Conservation (phyloP, 306 rosid species). For the Aeschynomene evenia region DNA sequence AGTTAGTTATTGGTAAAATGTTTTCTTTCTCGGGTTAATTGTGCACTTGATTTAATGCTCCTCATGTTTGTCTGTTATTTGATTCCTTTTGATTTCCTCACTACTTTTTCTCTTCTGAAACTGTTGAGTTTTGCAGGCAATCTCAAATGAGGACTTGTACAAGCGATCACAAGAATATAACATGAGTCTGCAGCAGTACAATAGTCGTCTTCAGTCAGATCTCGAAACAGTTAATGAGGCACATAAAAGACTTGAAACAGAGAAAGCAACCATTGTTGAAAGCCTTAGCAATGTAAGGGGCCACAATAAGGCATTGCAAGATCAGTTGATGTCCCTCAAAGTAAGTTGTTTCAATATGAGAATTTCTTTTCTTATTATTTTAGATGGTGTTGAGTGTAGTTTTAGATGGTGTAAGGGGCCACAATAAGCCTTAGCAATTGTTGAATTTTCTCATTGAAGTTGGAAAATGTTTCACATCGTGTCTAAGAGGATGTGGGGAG, state of each 20-base stretch:
- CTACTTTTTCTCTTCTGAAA: neutral
- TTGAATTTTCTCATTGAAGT: neutral
- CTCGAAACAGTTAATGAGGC: constrained; percentile 64
- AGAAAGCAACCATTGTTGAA: constrained; percentile 78
- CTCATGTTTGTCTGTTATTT: neutral
- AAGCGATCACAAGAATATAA: constrained; percentile 84
- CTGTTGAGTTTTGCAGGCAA: constrained; percentile 52
- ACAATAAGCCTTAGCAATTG: too few relatives aligned
- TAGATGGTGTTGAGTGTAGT: neutral
- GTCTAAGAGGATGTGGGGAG: neutral
- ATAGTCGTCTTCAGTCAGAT: constrained; percentile 74
- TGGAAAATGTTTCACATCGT: constrained; percentile 2
- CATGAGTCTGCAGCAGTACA: constrained; percentile 80
- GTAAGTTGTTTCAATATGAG: constrained; percentile 41
- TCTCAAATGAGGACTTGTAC: constrained; percentile 72
- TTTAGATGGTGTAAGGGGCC: neutral
- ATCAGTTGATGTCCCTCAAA: constrained; percentile 61
- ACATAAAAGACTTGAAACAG: constrained; percentile 67
- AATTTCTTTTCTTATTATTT: neutral
- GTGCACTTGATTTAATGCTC: neutral
- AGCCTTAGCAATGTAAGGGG: constrained; percentile 71
- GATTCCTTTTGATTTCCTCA: neutral
- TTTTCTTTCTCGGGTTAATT: neutral
- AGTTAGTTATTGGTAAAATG: neutral
- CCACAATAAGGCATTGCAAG: constrained; percentile 76